Base-by-base conservation (phyloP, 108 stramenopile genomes). In the Cyclotella cryptica region DNA sequence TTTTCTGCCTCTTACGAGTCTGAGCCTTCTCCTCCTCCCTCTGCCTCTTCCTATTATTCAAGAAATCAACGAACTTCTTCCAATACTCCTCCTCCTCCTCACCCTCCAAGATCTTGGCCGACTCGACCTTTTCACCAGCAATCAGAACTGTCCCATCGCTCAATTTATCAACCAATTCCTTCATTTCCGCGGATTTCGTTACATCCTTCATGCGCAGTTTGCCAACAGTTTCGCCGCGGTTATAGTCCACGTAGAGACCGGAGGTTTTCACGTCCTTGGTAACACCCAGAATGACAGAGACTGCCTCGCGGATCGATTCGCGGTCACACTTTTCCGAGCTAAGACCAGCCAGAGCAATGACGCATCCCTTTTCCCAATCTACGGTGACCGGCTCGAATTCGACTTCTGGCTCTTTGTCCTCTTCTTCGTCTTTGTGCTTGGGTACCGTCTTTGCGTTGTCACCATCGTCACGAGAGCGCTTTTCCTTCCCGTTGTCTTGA, bases 71-170 rank as follows among this genome's bases (percentile, higher is more conserved):
- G 66, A 89, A 93, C 18, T 93, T 80, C 15, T 86, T 78, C 86
- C 86, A 94, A 84, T 96, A 96, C 58, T 92, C 83, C 69, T 83
- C 88, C 66, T 96, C 96, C 61, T 94, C 96, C 39, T 94, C 93
- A 26, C 92, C 96, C 64, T 93, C 88, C 66, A 94, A 66, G 62
- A 94, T 69, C 29, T 71, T 67, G 39, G 90, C 93, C 11, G 75
- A 73, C 49, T 63, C 85, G 27, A 96, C 91, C 63, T 88, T 88
- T 9, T 74, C 72, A 52, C 77, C 90, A n/a, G 68, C 77, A 71
- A 96, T 84, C 19, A 85, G 66, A 5, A 94, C 63, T 10, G 87
- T 79, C 1, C 93, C 96, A 52, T 83, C 78, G 39, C 57, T 85
- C 45, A 96, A 71, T 60, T 91, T 89, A 8, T 76, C 71, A 11